These are phyloP conservation scores for Mycena filopes DNA, from an alignment of 768 basidiomycete genomes.

Conservation along the genomic window DNA sequence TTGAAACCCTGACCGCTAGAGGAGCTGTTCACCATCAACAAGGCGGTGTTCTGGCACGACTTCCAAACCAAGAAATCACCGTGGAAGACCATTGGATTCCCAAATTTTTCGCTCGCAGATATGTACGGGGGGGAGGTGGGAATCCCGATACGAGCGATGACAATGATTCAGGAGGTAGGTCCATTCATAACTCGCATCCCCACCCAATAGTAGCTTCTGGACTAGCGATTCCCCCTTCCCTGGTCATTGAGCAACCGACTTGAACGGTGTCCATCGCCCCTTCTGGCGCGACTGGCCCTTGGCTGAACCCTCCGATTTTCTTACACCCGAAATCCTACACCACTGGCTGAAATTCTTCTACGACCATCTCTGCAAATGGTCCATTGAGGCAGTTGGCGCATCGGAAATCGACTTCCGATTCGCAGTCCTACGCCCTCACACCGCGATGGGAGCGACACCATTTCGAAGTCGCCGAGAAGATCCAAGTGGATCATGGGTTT, in stretches of 20 bases:
- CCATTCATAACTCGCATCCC: no score
- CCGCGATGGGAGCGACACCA: constrained; percentile 1
- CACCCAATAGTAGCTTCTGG: no score
- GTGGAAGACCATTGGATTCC: not conserved
- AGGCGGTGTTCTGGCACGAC: not conserved
- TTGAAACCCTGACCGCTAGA: not conserved
- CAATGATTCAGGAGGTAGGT: not conserved
- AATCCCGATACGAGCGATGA: no score
- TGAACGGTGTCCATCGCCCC: not conserved
- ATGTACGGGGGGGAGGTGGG: no score
- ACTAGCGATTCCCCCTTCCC: no score
- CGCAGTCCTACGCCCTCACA: not conserved
- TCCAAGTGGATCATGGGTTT: not conserved
- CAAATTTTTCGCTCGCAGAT: no score
- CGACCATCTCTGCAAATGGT: no score
- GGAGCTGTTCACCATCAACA: not conserved
- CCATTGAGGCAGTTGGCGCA: not conserved
- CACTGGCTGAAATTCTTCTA: no score
- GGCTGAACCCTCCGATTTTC: not conserved
- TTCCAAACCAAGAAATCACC: not conserved
- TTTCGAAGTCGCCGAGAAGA: not conserved
- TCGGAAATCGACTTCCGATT: not conserved
- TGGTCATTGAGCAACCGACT: no score
- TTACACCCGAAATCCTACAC: not conserved
- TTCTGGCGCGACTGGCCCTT: not conserved